Conservation (phyloP, 805 yeast species). For the Candida hispaniensis region DNA sequence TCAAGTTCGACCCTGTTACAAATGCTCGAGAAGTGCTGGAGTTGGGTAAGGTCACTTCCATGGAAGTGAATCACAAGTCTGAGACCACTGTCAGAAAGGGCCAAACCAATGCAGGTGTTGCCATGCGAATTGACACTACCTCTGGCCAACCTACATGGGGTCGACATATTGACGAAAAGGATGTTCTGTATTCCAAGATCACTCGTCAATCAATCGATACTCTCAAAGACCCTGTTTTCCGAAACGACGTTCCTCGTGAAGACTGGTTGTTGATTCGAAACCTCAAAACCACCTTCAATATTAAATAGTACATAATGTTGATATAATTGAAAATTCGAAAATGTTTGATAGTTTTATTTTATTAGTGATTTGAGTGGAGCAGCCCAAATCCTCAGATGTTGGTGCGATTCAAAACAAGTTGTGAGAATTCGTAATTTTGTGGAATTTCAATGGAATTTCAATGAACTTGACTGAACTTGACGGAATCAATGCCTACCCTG, state of each 20-base stretch:
- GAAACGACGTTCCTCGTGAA: slow-evolving; percentile 85
- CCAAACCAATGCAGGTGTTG: slow-evolving; percentile 95
- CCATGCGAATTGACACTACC: slow-evolving; percentile 83
- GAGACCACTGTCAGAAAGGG: slow-evolving; percentile 77
- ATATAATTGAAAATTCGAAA: too few relatives aligned
- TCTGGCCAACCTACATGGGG: slow-evolving; percentile 99
- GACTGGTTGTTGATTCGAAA: slow-evolving; percentile 91
- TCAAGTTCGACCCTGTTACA: slow-evolving; percentile 77
- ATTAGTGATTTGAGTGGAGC: too few relatives aligned
- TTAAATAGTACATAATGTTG: too few relatives aligned
- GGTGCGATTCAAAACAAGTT: too few relatives aligned
- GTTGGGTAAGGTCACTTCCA: slow-evolving; percentile 81
- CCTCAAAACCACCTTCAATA: slow-evolving; percentile 80
- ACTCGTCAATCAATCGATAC: slow-evolving; percentile 87
- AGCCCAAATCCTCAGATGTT: too few relatives aligned
- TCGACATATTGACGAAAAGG: slow-evolving; percentile 93
- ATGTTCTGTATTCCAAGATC: slow-evolving; percentile 79
- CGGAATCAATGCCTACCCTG: too few relatives aligned
- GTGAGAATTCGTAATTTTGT: too few relatives aligned
- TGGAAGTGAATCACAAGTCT: slow-evolving; percentile 92
- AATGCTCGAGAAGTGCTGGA: slow-evolving; percentile 56
- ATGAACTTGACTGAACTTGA: too few relatives aligned
- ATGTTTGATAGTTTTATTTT: too few relatives aligned
- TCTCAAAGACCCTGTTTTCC: slow-evolving; percentile 96
- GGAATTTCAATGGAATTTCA: too few relatives aligned